Conservation (phyloP, 306 rosid genomes). For the Trifolium pratense region DNA sequence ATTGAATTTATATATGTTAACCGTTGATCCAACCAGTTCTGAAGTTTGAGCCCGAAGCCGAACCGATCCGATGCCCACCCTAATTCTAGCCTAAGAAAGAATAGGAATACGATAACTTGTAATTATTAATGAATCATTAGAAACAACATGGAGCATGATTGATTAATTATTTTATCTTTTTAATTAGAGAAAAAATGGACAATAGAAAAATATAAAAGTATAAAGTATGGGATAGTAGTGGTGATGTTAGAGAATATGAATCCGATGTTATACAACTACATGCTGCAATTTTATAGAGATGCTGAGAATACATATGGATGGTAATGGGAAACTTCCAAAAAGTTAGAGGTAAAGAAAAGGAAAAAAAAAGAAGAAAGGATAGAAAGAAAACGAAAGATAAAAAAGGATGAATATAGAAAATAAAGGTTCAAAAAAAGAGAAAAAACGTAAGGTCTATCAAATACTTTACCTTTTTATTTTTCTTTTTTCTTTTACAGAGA, state of each 20-base stretch:
- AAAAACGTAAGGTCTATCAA: constrained; percentile 46
- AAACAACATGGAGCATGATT: background rate
- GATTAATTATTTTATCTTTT: background rate
- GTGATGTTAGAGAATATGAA: no score
- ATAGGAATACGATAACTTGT: background rate
- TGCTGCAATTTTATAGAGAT: constrained; percentile 31
- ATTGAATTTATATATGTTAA: no score
- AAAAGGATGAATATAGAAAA: constrained; percentile 51
- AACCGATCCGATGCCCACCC: no score
- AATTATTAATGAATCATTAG: constrained; percentile 15
- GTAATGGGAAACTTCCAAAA: constrained; percentile 85
- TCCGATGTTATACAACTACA: constrained; percentile 19
- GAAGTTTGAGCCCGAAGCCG: no score
- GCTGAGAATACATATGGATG: constrained; percentile 41
- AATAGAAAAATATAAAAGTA: background rate
- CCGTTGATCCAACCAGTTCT: no score
- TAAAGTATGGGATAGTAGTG: constrained; percentile 2
- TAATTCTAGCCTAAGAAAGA: background rate
- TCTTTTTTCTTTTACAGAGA: constrained; percentile 50
- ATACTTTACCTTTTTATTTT: constrained; percentile 35
- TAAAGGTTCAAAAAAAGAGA: constrained; percentile 48
- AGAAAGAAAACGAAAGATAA: constrained; percentile 45
- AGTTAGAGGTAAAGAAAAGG: constrained; percentile 43
- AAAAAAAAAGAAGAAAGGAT: constrained; percentile 24
- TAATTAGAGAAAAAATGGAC: background rate